phyloP scores from a whole-genome alignment of 1,284 basidiomycete species.

The Pseudozyma hubeiensis region DNA sequence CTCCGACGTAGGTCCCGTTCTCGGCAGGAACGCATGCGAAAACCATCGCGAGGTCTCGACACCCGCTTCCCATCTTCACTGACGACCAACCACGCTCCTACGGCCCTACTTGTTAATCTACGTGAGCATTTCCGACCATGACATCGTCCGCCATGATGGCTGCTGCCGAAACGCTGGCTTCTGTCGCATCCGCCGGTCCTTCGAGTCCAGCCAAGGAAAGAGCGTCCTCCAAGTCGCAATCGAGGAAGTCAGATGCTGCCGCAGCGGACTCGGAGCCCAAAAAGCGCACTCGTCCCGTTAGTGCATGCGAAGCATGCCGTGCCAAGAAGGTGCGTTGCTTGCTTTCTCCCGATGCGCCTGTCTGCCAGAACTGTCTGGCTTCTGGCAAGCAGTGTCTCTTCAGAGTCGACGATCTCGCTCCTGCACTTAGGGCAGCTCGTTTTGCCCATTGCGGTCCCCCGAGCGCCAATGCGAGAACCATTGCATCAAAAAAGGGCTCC shows the following conservation, averaged over 20 bases:
- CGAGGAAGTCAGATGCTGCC: slow-evolving; percentile 15
- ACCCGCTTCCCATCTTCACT: no score
- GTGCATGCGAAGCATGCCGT: slow-evolving; percentile 61
- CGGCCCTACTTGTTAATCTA: not conserved
- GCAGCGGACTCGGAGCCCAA: slow-evolving; percentile 44
- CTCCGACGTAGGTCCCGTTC: no score
- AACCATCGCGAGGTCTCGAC: no score
- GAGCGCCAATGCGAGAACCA: slow-evolving; percentile 42
- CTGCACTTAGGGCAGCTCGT: slow-evolving; percentile 54
- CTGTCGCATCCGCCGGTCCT: slow-evolving; percentile 46
- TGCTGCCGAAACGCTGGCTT: slow-evolving; percentile 50
- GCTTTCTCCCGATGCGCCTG: slow-evolving; percentile 54
- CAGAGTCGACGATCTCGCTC: slow-evolving; percentile 60
- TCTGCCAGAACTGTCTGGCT: slow-evolving; percentile 59
- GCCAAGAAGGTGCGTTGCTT: slow-evolving; percentile 63
- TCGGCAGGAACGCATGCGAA: no score
- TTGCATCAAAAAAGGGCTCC: slow-evolving; percentile 43
- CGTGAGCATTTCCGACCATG: slow-evolving; percentile 16
- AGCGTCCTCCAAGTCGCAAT: slow-evolving; percentile 9
- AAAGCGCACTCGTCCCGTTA: slow-evolving; percentile 60
- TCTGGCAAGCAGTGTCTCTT: slow-evolving; percentile 62
- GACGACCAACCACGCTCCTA: not conserved
- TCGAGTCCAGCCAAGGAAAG: slow-evolving; percentile 29
- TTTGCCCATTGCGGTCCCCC: slow-evolving; percentile 58
- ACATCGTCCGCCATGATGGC: slow-evolving; percentile 51